Evolutionary conservation across 192 early-diverging fungal genomes (phyloP).

Genomic region (Rhizoclosmatium sp.): DNA sequence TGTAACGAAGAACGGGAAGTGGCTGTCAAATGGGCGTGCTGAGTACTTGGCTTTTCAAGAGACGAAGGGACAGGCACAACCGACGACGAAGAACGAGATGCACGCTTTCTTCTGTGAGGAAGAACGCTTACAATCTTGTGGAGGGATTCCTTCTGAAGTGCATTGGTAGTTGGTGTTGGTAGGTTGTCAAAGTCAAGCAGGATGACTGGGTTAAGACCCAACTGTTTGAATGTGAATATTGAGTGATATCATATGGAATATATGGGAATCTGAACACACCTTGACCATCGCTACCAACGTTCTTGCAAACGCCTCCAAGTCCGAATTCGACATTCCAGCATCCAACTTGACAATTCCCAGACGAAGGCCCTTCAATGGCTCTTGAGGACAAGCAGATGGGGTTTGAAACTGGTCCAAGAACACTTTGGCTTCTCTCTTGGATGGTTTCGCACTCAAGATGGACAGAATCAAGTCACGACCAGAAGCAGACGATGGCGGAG

Average conservation of each 20-base stretch:
- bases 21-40: neutral
- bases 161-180: neutral
- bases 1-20: neutral
- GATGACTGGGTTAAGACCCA: neutral
- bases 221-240: neutral
- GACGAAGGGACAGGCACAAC: neutral
- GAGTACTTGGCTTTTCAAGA: neutral
- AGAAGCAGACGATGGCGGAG: neutral
- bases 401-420: neutral
- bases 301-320: neutral
- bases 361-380: neutral
- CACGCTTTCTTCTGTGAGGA: neutral
- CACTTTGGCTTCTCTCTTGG: constrained; percentile 6
- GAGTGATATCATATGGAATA: neutral
- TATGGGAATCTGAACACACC: neutral
- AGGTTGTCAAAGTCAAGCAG: neutral
- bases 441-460: constrained; percentile 14
- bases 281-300: constrained; percentile 16
- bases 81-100: neutral
- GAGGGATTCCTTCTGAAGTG: neutral
- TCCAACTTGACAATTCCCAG: constrained; percentile 2
- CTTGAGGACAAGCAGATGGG: neutral
- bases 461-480: neutral
- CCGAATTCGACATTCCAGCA: neutral
- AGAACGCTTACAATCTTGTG: neutral